phyloP scores from a whole-genome alignment of 2,329 filamentous ascomycete species.

The Tolypocladium paradoxum region DNA sequence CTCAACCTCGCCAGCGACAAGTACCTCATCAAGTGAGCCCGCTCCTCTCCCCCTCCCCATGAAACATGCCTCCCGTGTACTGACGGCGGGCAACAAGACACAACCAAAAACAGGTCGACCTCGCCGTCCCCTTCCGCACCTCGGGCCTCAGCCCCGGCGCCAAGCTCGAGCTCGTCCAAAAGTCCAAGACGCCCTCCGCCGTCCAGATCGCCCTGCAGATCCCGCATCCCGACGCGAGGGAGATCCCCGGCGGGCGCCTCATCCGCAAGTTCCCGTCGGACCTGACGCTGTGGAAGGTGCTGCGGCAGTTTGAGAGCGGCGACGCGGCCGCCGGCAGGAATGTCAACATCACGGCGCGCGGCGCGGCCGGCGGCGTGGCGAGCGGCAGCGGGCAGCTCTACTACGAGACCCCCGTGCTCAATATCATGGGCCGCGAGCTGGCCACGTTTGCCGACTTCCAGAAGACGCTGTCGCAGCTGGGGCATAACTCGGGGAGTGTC shows the following conservation, averaged over 20 bases:
- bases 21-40: conserved; percentile 66
- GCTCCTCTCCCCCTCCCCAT: not conserved
- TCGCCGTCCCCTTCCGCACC: conserved; percentile 74
- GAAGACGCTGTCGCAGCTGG: conserved; percentile 78
- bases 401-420: conserved; percentile 79
- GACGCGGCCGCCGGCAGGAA: conserved; percentile 48
- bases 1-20: conserved; percentile 62
- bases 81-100: conserved; percentile 35
- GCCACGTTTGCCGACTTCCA: conserved; percentile 72
- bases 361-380: conserved; percentile 48
- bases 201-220: conserved; percentile 86
- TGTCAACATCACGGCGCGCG: conserved; percentile 77
- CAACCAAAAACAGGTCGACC: conserved; percentile 75
- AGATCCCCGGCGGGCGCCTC: conserved; percentile 55
- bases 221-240: conserved; percentile 56
- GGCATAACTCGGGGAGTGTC: conserved; percentile 74
- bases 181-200: conserved; percentile 73
- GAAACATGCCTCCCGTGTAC: not conserved
- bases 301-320: conserved; percentile 81
- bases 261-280: conserved; percentile 81
- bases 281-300: conserved; percentile 76
- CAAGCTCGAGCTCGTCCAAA: conserved; percentile 82
- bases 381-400: conserved; percentile 63
- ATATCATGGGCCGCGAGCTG: conserved; percentile 73
- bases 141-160: conserved; percentile 76